Conservation (phyloP, 1,284 basidiomycete species). For the Apiotrichum gracile region DNA sequence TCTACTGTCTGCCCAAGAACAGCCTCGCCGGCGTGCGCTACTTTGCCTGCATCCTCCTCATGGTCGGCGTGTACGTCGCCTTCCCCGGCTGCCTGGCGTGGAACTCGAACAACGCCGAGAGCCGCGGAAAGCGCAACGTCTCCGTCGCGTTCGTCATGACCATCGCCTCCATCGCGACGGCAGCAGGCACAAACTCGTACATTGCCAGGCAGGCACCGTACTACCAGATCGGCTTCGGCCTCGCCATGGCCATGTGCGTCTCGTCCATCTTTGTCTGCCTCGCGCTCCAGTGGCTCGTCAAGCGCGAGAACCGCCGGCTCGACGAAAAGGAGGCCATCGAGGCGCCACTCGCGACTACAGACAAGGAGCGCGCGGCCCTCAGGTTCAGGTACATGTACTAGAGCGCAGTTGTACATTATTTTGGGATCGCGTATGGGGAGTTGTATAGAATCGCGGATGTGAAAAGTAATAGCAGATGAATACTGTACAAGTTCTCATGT, state of each 20-base stretch:
- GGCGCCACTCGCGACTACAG: too few relatives aligned
- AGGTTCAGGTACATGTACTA: too few relatives aligned
- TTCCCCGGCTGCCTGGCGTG: constrained; percentile 14
- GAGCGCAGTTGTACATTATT: too few relatives aligned
- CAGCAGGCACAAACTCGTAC: constrained; percentile 22
- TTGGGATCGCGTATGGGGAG: too few relatives aligned
- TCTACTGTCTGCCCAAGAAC: constrained; percentile 20
- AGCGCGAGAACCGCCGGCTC: constrained; percentile 5
- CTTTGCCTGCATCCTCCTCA: constrained; percentile 16
- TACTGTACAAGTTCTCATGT: too few relatives aligned
- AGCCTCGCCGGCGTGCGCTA: constrained; percentile 16
- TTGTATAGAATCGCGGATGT: too few relatives aligned
- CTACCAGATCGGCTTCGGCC: constrained; percentile 14
- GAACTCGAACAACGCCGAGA: constrained; percentile 19
- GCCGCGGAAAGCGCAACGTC: constrained; percentile 19
- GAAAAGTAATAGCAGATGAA: too few relatives aligned
- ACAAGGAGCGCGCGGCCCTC: too few relatives aligned
- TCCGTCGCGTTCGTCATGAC: constrained; percentile 17
- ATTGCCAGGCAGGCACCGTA: constrained; percentile 8
- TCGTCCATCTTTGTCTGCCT: constrained; percentile 6
- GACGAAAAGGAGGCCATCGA: constrained; percentile 7
- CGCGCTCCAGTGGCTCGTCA: constrained; percentile 3
- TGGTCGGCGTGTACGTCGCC: constrained; percentile 9
- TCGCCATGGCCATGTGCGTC: constrained; percentile 14
- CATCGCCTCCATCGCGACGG: constrained; percentile 13